Percentiles rank a stretch among this genome's conserved stretches.
These are phyloP conservation scores for Saprolegnia diclina DNA, from an alignment of 352 stramenopile species.

Conservation along the genomic window DNA sequence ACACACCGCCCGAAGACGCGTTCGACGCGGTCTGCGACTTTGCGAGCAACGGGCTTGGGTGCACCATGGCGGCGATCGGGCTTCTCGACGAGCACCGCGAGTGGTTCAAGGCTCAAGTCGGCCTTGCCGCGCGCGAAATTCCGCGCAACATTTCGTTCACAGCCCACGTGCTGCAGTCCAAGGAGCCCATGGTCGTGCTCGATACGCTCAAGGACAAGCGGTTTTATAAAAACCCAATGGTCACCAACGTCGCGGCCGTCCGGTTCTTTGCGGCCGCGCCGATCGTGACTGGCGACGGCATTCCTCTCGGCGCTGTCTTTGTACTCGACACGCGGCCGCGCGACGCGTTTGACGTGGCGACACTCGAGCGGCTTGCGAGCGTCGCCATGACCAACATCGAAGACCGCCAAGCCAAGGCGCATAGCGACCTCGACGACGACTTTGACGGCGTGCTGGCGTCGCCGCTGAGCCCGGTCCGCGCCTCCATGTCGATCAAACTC, in stretches of 20 bases:
- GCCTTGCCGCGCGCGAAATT: slow-evolving; percentile 21
- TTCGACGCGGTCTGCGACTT: slow-evolving; percentile 26
- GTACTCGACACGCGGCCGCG: slow-evolving; percentile 78
- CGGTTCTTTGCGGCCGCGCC: slow-evolving; percentile 20
- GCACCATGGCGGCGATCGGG: slow-evolving; percentile 15
- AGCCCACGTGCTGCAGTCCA: slow-evolving; percentile 18
- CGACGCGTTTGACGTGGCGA: slow-evolving; percentile 61
- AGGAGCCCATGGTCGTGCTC: slow-evolving; percentile 22
- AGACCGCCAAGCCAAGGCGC: neutral
- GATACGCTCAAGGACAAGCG: slow-evolving; percentile 24
- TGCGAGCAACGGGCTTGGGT: slow-evolving; percentile 21
- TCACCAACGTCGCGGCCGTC: slow-evolving; percentile 22
- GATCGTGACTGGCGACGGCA: slow-evolving; percentile 48
- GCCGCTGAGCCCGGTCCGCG: neutral
- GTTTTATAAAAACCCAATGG: slow-evolving; percentile 23
- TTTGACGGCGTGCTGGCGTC: neutral
- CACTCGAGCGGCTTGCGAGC: slow-evolving; percentile 58
- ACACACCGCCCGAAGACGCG: slow-evolving; percentile 24
- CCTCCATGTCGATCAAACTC: neutral
- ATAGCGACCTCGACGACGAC: neutral
- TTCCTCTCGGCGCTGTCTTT: slow-evolving; percentile 78
- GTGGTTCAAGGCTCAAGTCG: slow-evolving; percentile 27
- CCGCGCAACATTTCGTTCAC: slow-evolving; percentile 23
- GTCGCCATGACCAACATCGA: slow-evolving; percentile 31
- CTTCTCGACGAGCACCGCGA: slow-evolving; percentile 24